A percentile compares a stretch with the other conserved stretches of the same genome.
Conservation (phyloP, 768 basidiomycete genomes). For the Termitomyces sp. region DNA sequence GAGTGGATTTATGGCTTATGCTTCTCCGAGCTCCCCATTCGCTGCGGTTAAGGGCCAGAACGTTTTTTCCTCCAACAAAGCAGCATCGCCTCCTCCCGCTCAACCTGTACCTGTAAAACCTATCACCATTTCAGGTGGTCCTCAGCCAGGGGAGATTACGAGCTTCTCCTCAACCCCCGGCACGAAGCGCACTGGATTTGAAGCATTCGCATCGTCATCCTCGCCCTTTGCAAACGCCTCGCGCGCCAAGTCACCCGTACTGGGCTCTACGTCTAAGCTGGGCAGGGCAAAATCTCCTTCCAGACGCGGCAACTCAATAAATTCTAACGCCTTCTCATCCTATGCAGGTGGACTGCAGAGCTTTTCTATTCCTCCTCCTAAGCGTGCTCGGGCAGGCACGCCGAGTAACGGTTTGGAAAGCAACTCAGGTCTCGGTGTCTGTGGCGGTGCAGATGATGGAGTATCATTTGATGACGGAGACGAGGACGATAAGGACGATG, state of each 20-base stretch:
- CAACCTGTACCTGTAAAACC: constrained; percentile 6
- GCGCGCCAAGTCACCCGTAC: constrained; percentile 51
- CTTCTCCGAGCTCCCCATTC: constrained; percentile 69
- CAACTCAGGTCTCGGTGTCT: constrained; percentile 18
- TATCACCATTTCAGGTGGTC: constrained; percentile 6
- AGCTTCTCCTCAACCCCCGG: constrained; percentile 19
- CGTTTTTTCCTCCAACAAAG: constrained; percentile 36
- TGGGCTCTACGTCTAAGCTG: constrained; percentile 35
- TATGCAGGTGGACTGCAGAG: constrained; percentile 50
- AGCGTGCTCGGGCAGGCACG: constrained; percentile 49
- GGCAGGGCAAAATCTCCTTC: constrained; percentile 51
- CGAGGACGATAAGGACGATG: constrained; percentile 42
- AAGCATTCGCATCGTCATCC: constrained; percentile 23
- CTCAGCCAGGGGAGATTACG: constrained; percentile 12
- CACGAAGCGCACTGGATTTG: constrained; percentile 27
- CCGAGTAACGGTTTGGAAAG: constrained; percentile 44
- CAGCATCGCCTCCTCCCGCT: constrained; percentile 24
- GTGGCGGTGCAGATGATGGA: constrained; percentile 19
- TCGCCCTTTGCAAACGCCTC: constrained; percentile 25
- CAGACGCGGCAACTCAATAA: constrained; percentile 36
- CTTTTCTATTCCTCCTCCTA: constrained; percentile 45
- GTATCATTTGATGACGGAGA: constrained; percentile 30
- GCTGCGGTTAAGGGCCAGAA: constrained; percentile 67
- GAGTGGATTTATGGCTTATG: constrained; percentile 80
- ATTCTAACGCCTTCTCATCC: constrained; percentile 51